Conservation (phyloP, 108 stramenopile species). For the Skeletonema potamos region DNA sequence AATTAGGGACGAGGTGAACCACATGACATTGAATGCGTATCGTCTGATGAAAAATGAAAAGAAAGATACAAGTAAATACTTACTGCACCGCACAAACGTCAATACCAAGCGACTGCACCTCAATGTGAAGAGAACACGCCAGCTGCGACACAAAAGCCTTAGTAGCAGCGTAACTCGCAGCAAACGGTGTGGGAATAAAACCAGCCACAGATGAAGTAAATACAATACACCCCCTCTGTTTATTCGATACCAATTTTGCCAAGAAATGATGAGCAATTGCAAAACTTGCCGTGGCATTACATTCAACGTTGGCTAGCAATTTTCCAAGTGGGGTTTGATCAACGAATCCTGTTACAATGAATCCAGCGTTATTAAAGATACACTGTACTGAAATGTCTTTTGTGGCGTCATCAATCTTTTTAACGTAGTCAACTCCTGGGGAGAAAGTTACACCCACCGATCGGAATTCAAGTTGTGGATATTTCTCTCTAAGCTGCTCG, state of each 20-base stretch:
- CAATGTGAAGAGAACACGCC: constrained; percentile 89
- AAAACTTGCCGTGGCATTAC: constrained; percentile 95
- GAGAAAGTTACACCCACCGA: constrained; percentile 86
- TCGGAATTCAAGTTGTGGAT: constrained; percentile 86
- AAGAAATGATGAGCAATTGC: constrained; percentile 96
- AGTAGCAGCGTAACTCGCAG: constrained; percentile 97
- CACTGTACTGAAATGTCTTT: constrained; percentile 87
- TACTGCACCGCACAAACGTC: constrained; percentile 95
- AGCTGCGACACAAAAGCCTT: constrained; percentile 97
- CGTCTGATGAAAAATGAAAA: background rate
- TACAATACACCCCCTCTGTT: constrained; percentile 89
- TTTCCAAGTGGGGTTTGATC: constrained; percentile 90
- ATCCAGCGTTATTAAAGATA: constrained; percentile 99
- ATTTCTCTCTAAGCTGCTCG: constrained; percentile 70
- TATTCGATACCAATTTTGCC: constrained; percentile 62
- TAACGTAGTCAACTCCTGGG: constrained; percentile 90
- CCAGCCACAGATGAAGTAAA: constrained; percentile 98
- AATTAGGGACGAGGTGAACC: background rate
- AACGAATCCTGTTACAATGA: constrained; percentile 98
- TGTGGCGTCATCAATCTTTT: constrained; percentile 79
- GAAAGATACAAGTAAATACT: background rate
- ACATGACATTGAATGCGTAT: background rate
- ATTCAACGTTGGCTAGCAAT: constrained; percentile 94
- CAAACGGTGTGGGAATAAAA: constrained; percentile 97
- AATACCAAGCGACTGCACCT: constrained; percentile 87